Evolutionary conservation across 2,329 filamentous ascomycete species (phyloP), one percentile per base, ranked within the genome.

Genomic region (Endocalyx cinctus): DNA sequence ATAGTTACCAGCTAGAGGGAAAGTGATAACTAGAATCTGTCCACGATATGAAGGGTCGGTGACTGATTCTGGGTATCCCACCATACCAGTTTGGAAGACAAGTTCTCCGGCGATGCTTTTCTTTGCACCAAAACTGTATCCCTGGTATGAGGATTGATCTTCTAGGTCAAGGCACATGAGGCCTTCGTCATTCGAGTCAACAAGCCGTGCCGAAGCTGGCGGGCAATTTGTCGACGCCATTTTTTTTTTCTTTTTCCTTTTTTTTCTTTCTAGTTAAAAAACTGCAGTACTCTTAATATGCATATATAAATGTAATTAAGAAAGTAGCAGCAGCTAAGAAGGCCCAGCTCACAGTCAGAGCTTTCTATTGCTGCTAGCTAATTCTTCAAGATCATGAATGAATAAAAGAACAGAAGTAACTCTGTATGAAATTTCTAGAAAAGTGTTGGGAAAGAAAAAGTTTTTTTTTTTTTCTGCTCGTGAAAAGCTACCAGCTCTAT

Each of bases 11-110:
- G 95, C 84, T 25, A 97, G 73, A 38, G 90, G 92, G 62, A 95
- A 96, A 34, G 90, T 98, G 55, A 97, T 81, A 63, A 97, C 89
- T 51, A 98, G 76, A 51, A 98, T 95, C 69, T 98, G 90, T 42
- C 86, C 86, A 31, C 84, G 82, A 65, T 92, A 90, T 31, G 86
- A 90, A 47, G 86, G 86, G 58, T 92, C 86, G 41, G 86, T 90
- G 51, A 92, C 74, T 29, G 84, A 94, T 72, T 98, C 92, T 26
- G 92, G 89, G 62, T 98, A 98, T 57, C 92, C 92, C 51, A 97
- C 92, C 89, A 97, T 95, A 64, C 92, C 92, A 38, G 92, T 98
- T 75, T 97, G 90, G 71, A 98, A 98, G 66, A 98, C 92, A 60
- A 98, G 74, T 73, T 98, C 92, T 62, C 92, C 92, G 47, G 90